These are phyloP conservation scores for Epichloe sp. DNA, from an alignment of 2,329 filamentous ascomycete species.

Conservation along the genomic window DNA sequence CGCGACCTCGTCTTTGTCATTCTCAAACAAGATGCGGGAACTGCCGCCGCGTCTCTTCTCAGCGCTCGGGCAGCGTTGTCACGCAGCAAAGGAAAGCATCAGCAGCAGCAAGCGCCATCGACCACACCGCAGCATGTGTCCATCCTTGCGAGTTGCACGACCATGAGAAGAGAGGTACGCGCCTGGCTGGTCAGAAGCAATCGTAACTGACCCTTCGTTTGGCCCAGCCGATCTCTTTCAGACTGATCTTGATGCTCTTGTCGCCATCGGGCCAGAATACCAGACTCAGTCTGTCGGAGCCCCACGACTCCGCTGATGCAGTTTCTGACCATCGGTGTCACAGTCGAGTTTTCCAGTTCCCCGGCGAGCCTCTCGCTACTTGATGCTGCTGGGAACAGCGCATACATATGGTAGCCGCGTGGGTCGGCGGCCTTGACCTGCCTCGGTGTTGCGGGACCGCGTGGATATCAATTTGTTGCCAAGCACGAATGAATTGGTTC, in stretches of 20 bases:
- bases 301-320: conserved; percentile 10
- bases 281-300: conserved; percentile 7
- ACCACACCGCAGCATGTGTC: too few species aligned
- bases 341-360: conserved; percentile 7
- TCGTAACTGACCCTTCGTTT: too few species aligned
- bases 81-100: too few species aligned
- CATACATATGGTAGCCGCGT: conserved; percentile 10
- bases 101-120: too few species aligned
- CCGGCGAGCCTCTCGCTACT: conserved; percentile 3
- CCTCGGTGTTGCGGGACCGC: conserved; percentile 10
- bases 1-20: background rate
- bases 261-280: conserved; percentile 13
- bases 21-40: background rate
- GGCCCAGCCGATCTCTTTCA: background rate
- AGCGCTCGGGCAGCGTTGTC: background rate
- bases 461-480: conserved; percentile 12
- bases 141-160: too few species aligned
- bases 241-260: conserved; percentile 7
- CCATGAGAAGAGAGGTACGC: too few species aligned
- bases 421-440: conserved; percentile 12
- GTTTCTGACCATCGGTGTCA: conserved; percentile 6
- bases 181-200: too few species aligned
- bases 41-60: background rate
- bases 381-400: conserved; percentile 9
- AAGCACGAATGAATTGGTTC: conserved; percentile 7